Conservation (phyloP, 2,329 filamentous ascomycete species). For the Fusarium torreyae region DNA sequence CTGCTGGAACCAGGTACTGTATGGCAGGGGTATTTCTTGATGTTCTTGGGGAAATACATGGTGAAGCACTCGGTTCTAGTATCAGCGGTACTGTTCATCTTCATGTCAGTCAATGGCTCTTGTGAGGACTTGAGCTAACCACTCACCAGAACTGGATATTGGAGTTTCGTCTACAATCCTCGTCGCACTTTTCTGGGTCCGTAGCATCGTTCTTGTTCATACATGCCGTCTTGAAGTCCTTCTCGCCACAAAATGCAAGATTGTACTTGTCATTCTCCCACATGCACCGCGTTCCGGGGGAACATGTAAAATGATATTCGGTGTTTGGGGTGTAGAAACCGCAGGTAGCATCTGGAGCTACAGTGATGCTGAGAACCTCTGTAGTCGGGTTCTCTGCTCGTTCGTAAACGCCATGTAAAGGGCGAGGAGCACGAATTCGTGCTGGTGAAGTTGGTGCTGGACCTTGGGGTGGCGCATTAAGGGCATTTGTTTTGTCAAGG, state of each 20-base stretch:
- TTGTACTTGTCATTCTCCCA: conserved; percentile 40
- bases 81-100: conserved; percentile 17
- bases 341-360: conserved; percentile 30
- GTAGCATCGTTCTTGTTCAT: conserved; percentile 14
- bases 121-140: no score
- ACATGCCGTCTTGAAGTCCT: conserved; percentile 28
- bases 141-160: conserved; percentile 38
- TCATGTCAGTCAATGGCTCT: neutral
- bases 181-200: conserved; percentile 29
- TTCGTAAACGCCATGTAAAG: conserved; percentile 7
- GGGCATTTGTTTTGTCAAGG: conserved; percentile 18
- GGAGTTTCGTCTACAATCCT: conserved; percentile 26
- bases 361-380: conserved; percentile 13
- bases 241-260: conserved; percentile 24
- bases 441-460: conserved; percentile 29
- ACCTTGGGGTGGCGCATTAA: conserved; percentile 26
- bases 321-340: conserved; percentile 21
- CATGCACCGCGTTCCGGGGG: conserved; percentile 18
- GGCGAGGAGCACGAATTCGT: conserved; percentile 6
- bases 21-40: conserved; percentile 24
- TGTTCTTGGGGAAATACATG: conserved; percentile 21
- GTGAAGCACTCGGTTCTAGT: conserved; percentile 25
- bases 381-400: conserved; percentile 17
- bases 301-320: conserved; percentile 24
- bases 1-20: conserved; percentile 22